Evolutionary conservation across 106 monocot genomes (phyloP).

Genomic region (Triglochin maritima): DNA sequence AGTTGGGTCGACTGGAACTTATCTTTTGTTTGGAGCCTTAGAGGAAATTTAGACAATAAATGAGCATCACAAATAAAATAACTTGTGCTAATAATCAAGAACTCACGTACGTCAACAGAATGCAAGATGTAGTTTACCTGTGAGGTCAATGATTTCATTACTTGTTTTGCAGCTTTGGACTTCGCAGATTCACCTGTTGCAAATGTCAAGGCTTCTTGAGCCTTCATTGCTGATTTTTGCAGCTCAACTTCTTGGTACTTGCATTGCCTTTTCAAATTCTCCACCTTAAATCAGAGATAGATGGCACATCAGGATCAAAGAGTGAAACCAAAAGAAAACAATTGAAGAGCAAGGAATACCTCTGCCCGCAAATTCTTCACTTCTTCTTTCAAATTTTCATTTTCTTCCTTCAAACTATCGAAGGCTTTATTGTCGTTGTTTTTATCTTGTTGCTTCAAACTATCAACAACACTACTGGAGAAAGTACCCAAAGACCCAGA

Average conservation of each 20-base stretch:
- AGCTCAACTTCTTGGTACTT: conserved; percentile 67
- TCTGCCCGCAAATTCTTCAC: conserved; percentile 60
- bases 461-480: conserved; percentile 45
- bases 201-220: conserved; percentile 40
- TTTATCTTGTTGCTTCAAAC: conserved; percentile 70
- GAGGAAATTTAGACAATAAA: background rate
- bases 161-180: conserved; percentile 69
- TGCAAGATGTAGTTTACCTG: conserved; percentile 1
- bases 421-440: conserved; percentile 25
- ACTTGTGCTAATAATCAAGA: too few species aligned
- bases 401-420: conserved; percentile 70
- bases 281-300: conserved; percentile 35
- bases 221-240: conserved; percentile 46
- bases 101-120: too few species aligned
- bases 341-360: conserved; percentile 22
- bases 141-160: conserved; percentile 12
- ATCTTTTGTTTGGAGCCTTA: background rate
- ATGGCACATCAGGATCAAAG: background rate
- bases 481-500: conserved; percentile 53
- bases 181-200: conserved; percentile 72
- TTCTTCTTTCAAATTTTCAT: conserved; percentile 73
- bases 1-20: background rate
- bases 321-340: background rate
- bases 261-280: conserved; percentile 34
- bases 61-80: background rate